These are phyloP conservation scores for Chrysoporthe austroafricana DNA, from an alignment of 2,329 filamentous ascomycete species.

Conservation along the genomic window DNA sequence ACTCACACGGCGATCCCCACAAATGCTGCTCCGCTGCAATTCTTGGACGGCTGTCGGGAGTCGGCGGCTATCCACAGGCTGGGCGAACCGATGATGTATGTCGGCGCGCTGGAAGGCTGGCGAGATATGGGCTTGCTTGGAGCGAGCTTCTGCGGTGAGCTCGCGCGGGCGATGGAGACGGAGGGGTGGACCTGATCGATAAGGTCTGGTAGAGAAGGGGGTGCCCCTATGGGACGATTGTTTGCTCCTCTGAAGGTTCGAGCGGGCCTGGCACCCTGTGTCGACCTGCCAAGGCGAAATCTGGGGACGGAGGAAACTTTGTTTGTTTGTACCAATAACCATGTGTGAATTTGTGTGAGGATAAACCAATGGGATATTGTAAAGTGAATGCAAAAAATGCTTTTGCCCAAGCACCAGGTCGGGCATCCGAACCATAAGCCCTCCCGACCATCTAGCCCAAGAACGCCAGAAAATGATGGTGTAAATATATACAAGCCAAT, in stretches of 20 bases:
- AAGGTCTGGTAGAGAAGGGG: background rate
- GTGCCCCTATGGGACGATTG: too few relatives aligned
- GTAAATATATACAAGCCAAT: background rate
- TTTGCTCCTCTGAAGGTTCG: too few relatives aligned
- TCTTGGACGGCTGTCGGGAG: slow-evolving; percentile 5
- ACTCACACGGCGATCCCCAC: slow-evolving; percentile 1
- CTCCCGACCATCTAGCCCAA: slow-evolving; percentile 5
- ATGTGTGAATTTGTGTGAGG: background rate
- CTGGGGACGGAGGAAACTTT: background rate
- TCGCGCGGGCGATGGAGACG: background rate
- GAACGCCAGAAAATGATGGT: slow-evolving; percentile 2
- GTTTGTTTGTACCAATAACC: background rate
- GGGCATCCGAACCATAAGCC: background rate
- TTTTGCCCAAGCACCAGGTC: slow-evolving; percentile 13
- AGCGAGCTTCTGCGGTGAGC: background rate
- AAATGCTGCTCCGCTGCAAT: background rate
- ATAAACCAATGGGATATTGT: background rate
- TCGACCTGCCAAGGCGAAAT: background rate
- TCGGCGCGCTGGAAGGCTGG: background rate
- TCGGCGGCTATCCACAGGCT: slow-evolving; percentile 4
- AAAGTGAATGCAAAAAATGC: background rate
- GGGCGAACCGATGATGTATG: background rate
- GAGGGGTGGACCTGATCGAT: too few relatives aligned
- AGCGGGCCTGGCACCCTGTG: background rate
- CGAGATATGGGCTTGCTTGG: background rate